Conservation (phyloP, 1,284 basidiomycete genomes). For the Fomitopsis schrenkii region DNA sequence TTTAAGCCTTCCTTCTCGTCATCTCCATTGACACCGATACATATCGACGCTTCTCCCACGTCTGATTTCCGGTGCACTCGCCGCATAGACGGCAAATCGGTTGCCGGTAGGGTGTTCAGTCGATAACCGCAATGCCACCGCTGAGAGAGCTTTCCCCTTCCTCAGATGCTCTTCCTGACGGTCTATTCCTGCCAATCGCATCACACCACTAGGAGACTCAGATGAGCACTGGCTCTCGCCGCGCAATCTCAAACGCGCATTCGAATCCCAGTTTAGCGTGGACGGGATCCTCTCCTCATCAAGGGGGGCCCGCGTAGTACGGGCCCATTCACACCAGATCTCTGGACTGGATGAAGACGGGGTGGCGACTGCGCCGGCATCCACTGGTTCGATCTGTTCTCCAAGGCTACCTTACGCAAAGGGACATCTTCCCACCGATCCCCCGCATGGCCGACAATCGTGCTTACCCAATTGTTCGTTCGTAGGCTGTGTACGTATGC, state of each 20-base stretch:
- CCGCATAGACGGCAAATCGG: neutral
- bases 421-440: neutral
- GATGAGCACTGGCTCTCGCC: neutral
- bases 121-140: neutral
- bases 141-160: too few relatives aligned
- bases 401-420: too few relatives aligned
- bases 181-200: too few relatives aligned
- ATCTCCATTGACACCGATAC: neutral
- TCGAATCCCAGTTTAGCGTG: neutral
- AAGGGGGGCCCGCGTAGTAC: too few relatives aligned
- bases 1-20: neutral
- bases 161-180: too few relatives aligned
- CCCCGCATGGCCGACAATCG: neutral
- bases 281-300: neutral
- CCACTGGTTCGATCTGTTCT: too few relatives aligned
- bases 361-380: too few relatives aligned
- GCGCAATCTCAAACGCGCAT: neutral
- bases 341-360: too few relatives aligned
- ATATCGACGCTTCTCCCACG: neutral
- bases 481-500: too few relatives aligned
- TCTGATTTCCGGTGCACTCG: neutral
- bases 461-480: too few relatives aligned
- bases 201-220: too few relatives aligned
- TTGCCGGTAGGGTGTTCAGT: neutral
- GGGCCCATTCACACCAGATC: too few relatives aligned